These are phyloP conservation scores for Trichosanthes cucumerina DNA, from an alignment of 306 rosid species.

Conservation along the genomic window DNA sequence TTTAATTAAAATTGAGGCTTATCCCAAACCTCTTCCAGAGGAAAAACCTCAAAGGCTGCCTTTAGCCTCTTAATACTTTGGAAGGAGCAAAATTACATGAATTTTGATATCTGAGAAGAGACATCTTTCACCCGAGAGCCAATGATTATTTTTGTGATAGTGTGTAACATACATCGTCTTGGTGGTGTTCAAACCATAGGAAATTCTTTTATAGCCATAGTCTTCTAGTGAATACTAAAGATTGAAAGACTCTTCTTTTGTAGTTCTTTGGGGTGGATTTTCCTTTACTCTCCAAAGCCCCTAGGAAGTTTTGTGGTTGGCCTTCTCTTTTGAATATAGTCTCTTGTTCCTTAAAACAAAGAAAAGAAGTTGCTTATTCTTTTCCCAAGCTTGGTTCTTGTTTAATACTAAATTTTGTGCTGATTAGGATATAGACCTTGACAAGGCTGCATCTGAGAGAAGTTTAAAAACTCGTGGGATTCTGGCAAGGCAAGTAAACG, in stretches of 20 bases:
- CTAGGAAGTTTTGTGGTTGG: neutral
- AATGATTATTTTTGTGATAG: neutral
- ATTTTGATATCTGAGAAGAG: neutral
- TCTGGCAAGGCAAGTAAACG: conserved; percentile 82
- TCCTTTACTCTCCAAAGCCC: neutral
- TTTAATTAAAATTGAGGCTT: too few species aligned
- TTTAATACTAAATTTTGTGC: conserved; percentile 2
- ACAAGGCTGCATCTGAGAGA: conserved; percentile 78
- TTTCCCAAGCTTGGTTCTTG: neutral
- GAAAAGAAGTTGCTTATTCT: neutral
- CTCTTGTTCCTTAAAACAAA: neutral
- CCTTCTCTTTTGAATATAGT: neutral
- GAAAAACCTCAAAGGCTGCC: neutral
- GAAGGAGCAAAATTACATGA: neutral
- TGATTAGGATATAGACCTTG: conserved; percentile 68
- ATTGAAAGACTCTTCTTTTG: neutral
- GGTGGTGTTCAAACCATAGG: neutral
- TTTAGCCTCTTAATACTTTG: neutral
- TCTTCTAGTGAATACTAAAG: too few species aligned
- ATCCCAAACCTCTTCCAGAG: too few species aligned
- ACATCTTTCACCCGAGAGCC: neutral
- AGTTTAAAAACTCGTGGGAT: conserved; percentile 54
- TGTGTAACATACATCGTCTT: neutral
- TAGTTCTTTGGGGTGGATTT: neutral
- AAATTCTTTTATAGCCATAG: too few species aligned